Percentiles rank a stretch among this genome's conserved stretches.
phyloP scores from a whole-genome alignment of 2,329 filamentous ascomycete species.

The Exophiala viscosa region DNA sequence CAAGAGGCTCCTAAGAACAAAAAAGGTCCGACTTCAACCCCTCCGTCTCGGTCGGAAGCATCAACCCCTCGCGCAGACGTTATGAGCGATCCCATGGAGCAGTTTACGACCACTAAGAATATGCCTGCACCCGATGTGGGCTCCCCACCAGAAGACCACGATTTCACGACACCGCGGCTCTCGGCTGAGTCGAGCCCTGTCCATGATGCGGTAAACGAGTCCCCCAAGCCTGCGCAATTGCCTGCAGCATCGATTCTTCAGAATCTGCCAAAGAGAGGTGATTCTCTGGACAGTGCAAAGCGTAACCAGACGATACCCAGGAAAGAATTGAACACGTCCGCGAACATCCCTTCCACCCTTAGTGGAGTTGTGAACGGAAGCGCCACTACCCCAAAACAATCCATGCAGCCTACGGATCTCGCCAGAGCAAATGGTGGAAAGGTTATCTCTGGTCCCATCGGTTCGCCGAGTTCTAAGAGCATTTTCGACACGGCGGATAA shows the following conservation, averaged over 20 bases:
- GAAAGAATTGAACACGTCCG: slow-evolving; percentile 55
- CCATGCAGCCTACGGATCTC: slow-evolving; percentile 12
- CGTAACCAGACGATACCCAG: slow-evolving; percentile 48
- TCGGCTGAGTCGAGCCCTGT: slow-evolving; percentile 58
- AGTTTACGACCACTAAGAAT: slow-evolving; percentile 19
- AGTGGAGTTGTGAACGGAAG: slow-evolving; percentile 33
- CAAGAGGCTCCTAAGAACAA: slow-evolving; percentile 73
- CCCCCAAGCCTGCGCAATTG: slow-evolving; percentile 35
- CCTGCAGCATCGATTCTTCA: slow-evolving; percentile 32
- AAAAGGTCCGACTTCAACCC: slow-evolving; percentile 33
- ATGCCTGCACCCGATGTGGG: slow-evolving; percentile 31
- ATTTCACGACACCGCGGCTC: slow-evolving; percentile 44
- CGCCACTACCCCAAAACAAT: slow-evolving; percentile 4
- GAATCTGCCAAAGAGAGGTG: slow-evolving; percentile 53
- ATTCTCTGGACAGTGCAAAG: slow-evolving; percentile 52
- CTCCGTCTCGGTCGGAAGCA: slow-evolving; percentile 40
- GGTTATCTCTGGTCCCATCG: slow-evolving; percentile 41
- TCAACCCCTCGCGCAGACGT: slow-evolving; percentile 20
- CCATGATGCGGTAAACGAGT: slow-evolving; percentile 50
- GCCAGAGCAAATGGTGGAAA: slow-evolving; percentile 40
- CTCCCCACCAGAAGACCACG: slow-evolving; percentile 25
- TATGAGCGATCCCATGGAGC: slow-evolving; percentile 12
- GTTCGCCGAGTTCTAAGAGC: slow-evolving; percentile 39
- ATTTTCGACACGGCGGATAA: slow-evolving; percentile 40
- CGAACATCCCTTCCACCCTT: slow-evolving; percentile 35